Evolutionary conservation across 1,139 yeast species (phyloP).

Genomic region (Kodamaea plutei): DNA sequence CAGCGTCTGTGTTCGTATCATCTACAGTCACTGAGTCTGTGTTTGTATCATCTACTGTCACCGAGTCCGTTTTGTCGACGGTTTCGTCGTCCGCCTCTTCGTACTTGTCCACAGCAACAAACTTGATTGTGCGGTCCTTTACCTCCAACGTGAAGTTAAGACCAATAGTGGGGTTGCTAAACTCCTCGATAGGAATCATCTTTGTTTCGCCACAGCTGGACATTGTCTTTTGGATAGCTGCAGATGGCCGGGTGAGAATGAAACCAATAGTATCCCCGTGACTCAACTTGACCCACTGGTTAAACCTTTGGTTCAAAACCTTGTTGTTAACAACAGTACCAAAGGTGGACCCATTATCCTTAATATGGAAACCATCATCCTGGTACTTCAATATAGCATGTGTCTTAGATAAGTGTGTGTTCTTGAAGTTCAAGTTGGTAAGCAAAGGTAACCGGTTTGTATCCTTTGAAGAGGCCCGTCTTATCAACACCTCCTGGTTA

Average conservation of each 20-base stretch:
- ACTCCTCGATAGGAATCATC: constrained; percentile 20
- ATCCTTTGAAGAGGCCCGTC: constrained; percentile 29
- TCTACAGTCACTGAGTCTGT: too few species aligned
- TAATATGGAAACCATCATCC: constrained; percentile 21
- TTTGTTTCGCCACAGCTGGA: constrained; percentile 9
- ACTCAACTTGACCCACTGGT: constrained; percentile 15
- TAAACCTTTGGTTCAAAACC: constrained; percentile 19
- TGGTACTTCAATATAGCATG: constrained; percentile 22
- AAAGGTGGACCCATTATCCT: constrained; percentile 35
- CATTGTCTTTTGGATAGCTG: constrained; percentile 16
- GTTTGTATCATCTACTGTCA: too few species aligned
- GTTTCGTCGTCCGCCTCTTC: neutral
- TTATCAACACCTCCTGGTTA: constrained; percentile 16
- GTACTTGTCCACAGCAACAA: constrained; percentile 6
- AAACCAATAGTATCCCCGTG: constrained; percentile 30
- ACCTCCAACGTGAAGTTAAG: constrained; percentile 19
- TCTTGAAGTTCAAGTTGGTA: constrained; percentile 27
- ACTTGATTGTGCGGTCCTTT: constrained; percentile 9
- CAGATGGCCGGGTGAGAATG: constrained; percentile 29
- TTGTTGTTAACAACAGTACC: constrained; percentile 35
- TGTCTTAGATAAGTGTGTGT: constrained; percentile 32
- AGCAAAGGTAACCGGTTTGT: constrained; percentile 20
- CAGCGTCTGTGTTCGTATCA: too few species aligned
- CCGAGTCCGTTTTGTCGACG: too few species aligned
- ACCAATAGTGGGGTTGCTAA: constrained; percentile 23